A percentile compares a stretch with the other conserved stretches of the same genome.
Evolutionary conservation across 257 asterid genomes (phyloP).

Genomic region (Verbascum thapsus): DNA sequence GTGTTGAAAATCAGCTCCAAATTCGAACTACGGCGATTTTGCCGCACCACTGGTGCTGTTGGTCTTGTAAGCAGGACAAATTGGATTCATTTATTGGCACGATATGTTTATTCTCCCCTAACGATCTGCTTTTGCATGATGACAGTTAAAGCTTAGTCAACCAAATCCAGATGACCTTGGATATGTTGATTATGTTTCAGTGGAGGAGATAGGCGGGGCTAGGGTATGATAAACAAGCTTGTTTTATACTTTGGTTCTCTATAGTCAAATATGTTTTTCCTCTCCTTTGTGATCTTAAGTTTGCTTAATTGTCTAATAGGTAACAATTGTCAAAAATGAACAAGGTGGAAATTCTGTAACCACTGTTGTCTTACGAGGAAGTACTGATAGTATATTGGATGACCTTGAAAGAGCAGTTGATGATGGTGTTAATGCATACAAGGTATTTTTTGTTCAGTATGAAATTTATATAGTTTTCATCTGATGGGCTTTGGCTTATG

Average conservation of each 20-base stretch:
- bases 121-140: conserved; percentile 33
- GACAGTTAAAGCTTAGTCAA: conserved; percentile 84
- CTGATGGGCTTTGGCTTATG: conserved; percentile 16
- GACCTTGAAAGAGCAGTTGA: conserved; percentile 95
- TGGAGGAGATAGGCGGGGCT: conserved; percentile 97
- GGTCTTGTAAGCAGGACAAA: conserved; percentile 65
- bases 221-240: conserved; percentile 57
- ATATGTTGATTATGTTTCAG: conserved; percentile 86
- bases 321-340: conserved; percentile 92
- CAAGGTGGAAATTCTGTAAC: conserved; percentile 95
- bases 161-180: conserved; percentile 97
- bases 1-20: conserved; percentile 91
- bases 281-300: conserved; percentile 12
- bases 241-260: conserved; percentile 15
- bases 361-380: conserved; percentile 88
- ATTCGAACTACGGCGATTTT: conserved; percentile 91
- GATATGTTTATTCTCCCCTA: conserved; percentile 23
- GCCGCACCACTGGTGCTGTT: conserved; percentile 93
- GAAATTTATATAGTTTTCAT: conserved; percentile 3
- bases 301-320: conserved; percentile 50
- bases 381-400: conserved; percentile 94
- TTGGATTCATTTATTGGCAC: conserved; percentile 10
- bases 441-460: conserved; percentile 46
- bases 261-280: conserved; percentile 13
- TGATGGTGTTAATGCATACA: conserved; percentile 94